A percentile compares a stretch with the other conserved stretches of the same genome.
Evolutionary conservation across 371 early-diverging fungal genomes (phyloP).

Genomic region (Mortierella sp.): DNA sequence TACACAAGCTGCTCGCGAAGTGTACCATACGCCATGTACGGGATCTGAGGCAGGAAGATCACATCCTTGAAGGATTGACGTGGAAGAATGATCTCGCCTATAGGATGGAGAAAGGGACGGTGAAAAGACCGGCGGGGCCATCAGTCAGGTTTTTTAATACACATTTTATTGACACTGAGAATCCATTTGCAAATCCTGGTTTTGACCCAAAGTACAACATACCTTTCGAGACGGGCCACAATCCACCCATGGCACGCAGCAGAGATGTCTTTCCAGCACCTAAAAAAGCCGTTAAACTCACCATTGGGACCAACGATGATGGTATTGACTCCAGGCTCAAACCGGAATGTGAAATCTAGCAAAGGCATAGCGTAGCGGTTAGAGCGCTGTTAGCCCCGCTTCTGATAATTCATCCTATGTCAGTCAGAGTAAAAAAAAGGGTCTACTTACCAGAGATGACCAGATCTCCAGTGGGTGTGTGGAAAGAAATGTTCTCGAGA

Average conservation of each 20-base stretch:
- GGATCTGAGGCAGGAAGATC: slow-evolving; percentile 74
- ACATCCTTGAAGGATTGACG: slow-evolving; percentile 55
- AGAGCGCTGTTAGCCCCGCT: too few species aligned
- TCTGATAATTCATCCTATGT: too few species aligned
- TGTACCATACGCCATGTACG: slow-evolving; percentile 75
- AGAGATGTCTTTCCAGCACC: slow-evolving; percentile 76
- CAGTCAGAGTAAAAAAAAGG: too few species aligned
- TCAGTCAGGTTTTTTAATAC: too few species aligned
- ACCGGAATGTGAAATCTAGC: slow-evolving; percentile 57
- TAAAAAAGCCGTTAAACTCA: slow-evolving; percentile 16
- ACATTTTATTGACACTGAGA: too few species aligned
- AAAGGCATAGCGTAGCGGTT: neutral
- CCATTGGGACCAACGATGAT: slow-evolving; percentile 80
- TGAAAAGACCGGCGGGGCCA: too few species aligned
- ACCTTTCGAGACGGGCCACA: slow-evolving; percentile 75
- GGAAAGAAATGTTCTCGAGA: slow-evolving; percentile 44
- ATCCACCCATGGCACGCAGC: slow-evolving; percentile 74
- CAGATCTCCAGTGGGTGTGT: slow-evolving; percentile 39
- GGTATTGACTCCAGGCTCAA: slow-evolving; percentile 66
- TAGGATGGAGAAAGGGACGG: neutral
- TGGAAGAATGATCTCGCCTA: slow-evolving; percentile 50
- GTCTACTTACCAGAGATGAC: slow-evolving; percentile 36
- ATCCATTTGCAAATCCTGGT: too few species aligned
- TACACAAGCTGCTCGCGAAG: slow-evolving; percentile 78
- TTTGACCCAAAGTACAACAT: neutral